Evolutionary conservation across 495 filamentous ascomycete genomes (phyloP).

Genomic region (Penicillium chermesinum): DNA sequence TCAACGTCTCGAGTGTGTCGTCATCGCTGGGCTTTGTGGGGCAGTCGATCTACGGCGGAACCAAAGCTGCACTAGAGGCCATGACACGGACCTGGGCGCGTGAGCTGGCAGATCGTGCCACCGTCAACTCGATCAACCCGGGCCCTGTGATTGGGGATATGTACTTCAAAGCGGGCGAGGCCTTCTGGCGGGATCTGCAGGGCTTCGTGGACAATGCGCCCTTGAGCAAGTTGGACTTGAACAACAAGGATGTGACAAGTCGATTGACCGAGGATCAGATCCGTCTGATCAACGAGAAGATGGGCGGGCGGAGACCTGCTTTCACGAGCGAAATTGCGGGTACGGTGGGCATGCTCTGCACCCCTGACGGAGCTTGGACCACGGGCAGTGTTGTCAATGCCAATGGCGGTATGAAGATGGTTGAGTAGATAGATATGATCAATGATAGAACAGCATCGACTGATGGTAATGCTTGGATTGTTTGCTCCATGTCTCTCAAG

Average conservation of each 20-base stretch:
- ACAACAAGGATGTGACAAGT: conserved; percentile 37
- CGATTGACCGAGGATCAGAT: conserved; percentile 57
- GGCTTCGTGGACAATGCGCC: conserved; percentile 67
- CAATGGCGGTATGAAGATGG: conserved; percentile 70
- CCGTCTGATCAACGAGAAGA: conserved; percentile 51
- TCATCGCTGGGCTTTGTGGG: conserved; percentile 61
- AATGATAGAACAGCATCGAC: too few species aligned
- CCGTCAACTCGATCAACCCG: conserved; percentile 85
- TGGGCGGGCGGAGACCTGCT: conserved; percentile 62
- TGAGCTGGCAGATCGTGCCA: conserved; percentile 70
- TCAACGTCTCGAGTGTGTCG: conserved; percentile 72
- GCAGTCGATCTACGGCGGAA: conserved; percentile 80
- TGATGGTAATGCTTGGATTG: too few species aligned
- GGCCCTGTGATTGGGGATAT: conserved; percentile 82
- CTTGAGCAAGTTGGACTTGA: conserved; percentile 42
- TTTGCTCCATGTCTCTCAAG: too few species aligned
- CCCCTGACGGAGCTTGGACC: conserved; percentile 66
- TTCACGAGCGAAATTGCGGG: conserved; percentile 77
- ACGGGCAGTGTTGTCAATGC: conserved; percentile 83
- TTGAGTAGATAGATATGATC: conserved; percentile 4
- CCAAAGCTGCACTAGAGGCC: conserved; percentile 84
- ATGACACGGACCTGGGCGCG: conserved; percentile 88
- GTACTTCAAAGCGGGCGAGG: conserved; percentile 51
- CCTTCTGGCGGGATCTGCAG: conserved; percentile 52
- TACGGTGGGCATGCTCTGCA: conserved; percentile 78